Evolutionary conservation across 2,329 filamentous ascomycete species (phyloP), one percentile per base, ranked within the genome.

Genomic region (Colletotrichum phormii): DNA sequence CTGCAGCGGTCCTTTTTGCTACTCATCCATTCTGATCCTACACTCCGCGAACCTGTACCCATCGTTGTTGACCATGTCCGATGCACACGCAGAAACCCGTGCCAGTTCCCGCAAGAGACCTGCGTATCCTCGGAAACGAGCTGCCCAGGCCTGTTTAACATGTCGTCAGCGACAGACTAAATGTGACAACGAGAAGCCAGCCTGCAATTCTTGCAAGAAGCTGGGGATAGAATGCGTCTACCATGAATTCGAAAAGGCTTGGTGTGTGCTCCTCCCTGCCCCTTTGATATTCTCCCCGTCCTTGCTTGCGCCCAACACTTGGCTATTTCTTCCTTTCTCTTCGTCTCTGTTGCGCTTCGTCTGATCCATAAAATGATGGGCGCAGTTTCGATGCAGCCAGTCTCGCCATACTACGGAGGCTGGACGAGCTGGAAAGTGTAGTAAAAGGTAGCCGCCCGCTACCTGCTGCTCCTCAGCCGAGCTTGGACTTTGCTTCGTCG

Each of bases 71-170:
- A 55, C 15, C 53, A 55, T 55, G 53, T 26, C 53, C 26, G 13
- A 18, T 26, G 5, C 53, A 55, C 24, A 24, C 7, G 24, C 53
- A 26, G 53, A 55, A 29, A 55, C 53, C 24, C 53, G 53, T 24
- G 22, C 24, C 22, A 55, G 24, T 9, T 55, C 53, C 26, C 53
- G 26, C 53, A 24, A 15, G 15, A 24, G 53, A 26, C 24, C 53
- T 26, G 53, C 46, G 61, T 66, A 66, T 66, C 64, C 64, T 13
- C 64, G 64, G 64, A 66, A 66, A 42, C 64, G 64, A 22, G 64
- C 64, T 35, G 64, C 29, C 3, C 64, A 66, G 33, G 64, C 64
- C 12, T 66, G 64, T 31, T 35, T 66, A 24, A 46, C 64, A 6
- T 66, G 64, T 33, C 64, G 64, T 35, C 64, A 55, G 12, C 64